Conservation (phyloP, 2,329 filamentous ascomycete genomes). For the Aureobasidium lini region DNA sequence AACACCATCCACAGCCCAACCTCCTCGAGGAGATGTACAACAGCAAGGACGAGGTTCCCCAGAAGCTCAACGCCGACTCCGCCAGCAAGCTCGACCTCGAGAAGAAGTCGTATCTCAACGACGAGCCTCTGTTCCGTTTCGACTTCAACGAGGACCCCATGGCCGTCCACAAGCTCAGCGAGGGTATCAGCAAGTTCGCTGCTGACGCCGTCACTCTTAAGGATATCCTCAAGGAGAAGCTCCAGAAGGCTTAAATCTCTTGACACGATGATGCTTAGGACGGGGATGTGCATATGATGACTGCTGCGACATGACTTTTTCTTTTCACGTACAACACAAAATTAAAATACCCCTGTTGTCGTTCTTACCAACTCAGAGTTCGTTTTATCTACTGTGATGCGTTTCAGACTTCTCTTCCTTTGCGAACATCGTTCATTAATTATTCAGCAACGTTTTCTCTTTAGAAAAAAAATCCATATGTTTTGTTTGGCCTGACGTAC, state of each 20-base stretch:
- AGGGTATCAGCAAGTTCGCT: conserved; percentile 99
- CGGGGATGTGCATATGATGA: conserved; percentile 12
- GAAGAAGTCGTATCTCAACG: conserved; percentile 85
- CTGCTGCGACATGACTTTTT: conserved; percentile 12
- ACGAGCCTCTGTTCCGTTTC: conserved; percentile 91
- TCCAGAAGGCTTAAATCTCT: conserved; percentile 33
- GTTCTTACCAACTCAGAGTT: not conserved
- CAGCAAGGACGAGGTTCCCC: conserved; percentile 70
- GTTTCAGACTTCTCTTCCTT: too few species aligned
- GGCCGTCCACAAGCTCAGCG: conserved; percentile 97
- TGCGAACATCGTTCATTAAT: too few species aligned
- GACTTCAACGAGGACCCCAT: conserved; percentile 99
- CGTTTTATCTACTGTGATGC: not conserved
- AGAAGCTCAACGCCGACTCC: conserved; percentile 75
- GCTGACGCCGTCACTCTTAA: conserved; percentile 93
- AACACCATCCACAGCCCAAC: conserved; percentile 55
- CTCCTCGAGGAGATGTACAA: conserved; percentile 91
- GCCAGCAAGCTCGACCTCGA: conserved; percentile 65
- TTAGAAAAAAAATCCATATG: not conserved
- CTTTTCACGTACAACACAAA: conserved; percentile 10
- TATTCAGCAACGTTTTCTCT: too few species aligned
- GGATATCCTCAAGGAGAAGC: conserved; percentile 82
- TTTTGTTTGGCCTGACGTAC: conserved; percentile 4
- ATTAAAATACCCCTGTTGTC: conserved; percentile 13
- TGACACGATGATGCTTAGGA: not conserved